Conservation (phyloP, 768 basidiomycete species). For the Boletus rubroflammeus region DNA sequence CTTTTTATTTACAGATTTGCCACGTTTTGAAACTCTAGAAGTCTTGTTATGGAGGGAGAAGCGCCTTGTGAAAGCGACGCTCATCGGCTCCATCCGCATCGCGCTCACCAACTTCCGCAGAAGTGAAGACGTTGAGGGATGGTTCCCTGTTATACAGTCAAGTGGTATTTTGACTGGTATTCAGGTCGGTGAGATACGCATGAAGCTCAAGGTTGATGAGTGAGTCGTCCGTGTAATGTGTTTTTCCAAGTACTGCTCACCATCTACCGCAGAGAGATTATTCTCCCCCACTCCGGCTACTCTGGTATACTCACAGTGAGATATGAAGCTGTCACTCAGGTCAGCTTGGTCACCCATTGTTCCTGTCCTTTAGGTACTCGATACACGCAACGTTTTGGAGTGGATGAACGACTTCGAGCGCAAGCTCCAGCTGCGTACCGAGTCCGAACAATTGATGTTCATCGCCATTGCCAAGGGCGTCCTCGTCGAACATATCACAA, state of each 20-base stretch:
- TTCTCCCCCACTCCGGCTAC: constrained; percentile 69
- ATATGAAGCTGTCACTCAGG: background rate
- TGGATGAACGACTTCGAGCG: constrained; percentile 72
- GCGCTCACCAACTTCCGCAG: constrained; percentile 68
- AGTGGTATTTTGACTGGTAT: constrained; percentile 47
- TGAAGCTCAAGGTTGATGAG: constrained; percentile 77
- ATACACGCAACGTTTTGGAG: constrained; percentile 68
- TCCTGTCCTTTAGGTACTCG: constrained; percentile 13
- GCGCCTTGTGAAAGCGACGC: constrained; percentile 50
- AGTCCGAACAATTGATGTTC: constrained; percentile 58
- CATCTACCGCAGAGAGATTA: constrained; percentile 56
- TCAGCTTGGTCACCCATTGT: background rate
- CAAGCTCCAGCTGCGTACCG: constrained; percentile 61
- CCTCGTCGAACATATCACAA: constrained; percentile 64
- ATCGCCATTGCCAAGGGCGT: constrained; percentile 66
- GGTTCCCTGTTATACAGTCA: constrained; percentile 70
- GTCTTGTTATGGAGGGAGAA: constrained; percentile 70
- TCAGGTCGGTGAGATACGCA: constrained; percentile 71
- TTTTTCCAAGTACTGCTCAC: constrained; percentile 5
- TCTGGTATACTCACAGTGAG: constrained; percentile 54
- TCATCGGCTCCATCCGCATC: constrained; percentile 62
- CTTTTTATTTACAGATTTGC: constrained; percentile 71
- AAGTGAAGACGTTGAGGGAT: constrained; percentile 74
- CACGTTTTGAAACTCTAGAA: constrained; percentile 70
- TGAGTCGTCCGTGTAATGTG: constrained; percentile 32